phyloP scores from a whole-genome alignment of 2,329 filamentous ascomycete species.

The Beauveria brongniartii region DNA sequence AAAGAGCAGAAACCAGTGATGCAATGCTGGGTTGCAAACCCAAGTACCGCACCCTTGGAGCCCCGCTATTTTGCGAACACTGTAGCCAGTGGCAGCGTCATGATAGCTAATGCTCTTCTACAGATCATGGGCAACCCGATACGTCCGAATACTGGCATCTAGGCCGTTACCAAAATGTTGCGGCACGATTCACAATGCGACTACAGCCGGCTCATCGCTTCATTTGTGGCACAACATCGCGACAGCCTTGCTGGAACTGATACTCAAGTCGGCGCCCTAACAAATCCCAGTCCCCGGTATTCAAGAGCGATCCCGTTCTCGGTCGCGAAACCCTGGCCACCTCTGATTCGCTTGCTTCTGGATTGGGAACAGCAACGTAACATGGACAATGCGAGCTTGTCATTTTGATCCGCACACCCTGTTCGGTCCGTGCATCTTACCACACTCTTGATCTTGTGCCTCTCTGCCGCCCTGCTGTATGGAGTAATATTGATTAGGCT shows the following conservation, averaged over 20 bases:
- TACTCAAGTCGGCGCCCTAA: not conserved
- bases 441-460: not conserved
- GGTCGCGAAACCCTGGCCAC: not conserved
- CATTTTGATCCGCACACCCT: not conserved
- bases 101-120: conserved; percentile 5
- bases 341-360: not conserved
- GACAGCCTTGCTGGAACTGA: not conserved
- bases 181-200: too few relatives aligned
- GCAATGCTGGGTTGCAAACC: not conserved
- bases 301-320: not conserved
- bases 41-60: not conserved
- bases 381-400: not conserved
- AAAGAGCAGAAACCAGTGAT: not conserved
- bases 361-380: not conserved
- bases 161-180: not conserved
- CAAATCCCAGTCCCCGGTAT: not conserved
- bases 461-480: not conserved
- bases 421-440: not conserved
- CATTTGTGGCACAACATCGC: not conserved
- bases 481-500: not conserved
- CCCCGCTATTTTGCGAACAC: conserved; percentile 2
- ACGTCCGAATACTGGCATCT: not conserved
- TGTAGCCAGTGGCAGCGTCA: conserved; percentile 1
- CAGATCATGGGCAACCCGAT: not conserved
- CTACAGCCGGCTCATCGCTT: not conserved